These are phyloP conservation scores for Aurantiochytrium sp. DNA, from an alignment of 108 stramenopile genomes.

Conservation along the genomic window DNA sequence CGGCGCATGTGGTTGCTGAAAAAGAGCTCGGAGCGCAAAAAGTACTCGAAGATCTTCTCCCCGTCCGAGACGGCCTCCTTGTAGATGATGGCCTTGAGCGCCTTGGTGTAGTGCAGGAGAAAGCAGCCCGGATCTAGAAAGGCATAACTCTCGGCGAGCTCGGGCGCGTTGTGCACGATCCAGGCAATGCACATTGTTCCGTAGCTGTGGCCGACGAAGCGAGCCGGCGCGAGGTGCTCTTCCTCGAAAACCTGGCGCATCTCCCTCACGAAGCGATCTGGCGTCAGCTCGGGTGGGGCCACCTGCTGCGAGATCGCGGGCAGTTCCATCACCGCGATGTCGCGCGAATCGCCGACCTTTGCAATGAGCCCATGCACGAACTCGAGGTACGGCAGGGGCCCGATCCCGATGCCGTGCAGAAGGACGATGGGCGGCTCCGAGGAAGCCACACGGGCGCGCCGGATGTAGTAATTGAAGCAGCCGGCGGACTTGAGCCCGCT, in stretches of 20 bases:
- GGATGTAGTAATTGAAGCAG: background rate
- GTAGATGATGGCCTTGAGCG: slow-evolving; percentile 12
- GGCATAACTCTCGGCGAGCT: background rate
- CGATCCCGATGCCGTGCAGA: slow-evolving; percentile 2
- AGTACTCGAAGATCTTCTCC: slow-evolving; percentile 15
- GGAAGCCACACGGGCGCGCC: background rate
- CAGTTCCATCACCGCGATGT: background rate
- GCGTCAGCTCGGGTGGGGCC: background rate
- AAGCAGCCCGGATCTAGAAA: background rate
- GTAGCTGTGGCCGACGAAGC: background rate
- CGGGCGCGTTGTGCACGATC: background rate
- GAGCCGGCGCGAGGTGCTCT: background rate
- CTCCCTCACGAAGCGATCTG: background rate
- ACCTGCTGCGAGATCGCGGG: background rate
- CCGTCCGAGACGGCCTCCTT: slow-evolving; percentile 12
- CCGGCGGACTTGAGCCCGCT: background rate
- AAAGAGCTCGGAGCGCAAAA: slow-evolving; percentile 1
- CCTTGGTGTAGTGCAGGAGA: background rate
- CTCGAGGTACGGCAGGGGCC: background rate
- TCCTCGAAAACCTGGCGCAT: background rate
- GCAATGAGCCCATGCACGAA: background rate
- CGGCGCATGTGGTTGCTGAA: slow-evolving; percentile 14
- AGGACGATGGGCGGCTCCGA: background rate
- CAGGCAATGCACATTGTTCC: background rate
- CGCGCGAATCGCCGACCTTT: background rate